Base-by-base conservation (phyloP, 2,329 filamentous ascomycete genomes). In the Paraconiothyrium sp. region DNA sequence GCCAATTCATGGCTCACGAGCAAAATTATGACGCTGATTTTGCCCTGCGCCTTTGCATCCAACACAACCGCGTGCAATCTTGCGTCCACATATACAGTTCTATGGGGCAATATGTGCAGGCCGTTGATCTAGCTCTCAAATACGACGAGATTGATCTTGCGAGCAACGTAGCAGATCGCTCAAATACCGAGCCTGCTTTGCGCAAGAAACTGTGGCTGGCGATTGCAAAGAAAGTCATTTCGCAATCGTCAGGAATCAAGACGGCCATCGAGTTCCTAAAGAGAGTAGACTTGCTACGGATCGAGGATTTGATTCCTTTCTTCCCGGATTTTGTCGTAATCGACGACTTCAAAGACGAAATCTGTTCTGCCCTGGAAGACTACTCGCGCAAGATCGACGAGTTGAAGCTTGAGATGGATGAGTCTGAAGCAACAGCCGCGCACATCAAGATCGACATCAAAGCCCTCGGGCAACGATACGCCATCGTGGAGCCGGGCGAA, bases 241-340 rank as follows among this genome's bases (percentile, higher is more conserved):
- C 89, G 1, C 89, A 94, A 65, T 91, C 89, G 7, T 90, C 91
- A 61, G 92, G 93, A 55, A 97, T 98, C 84, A 97, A 84, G 64
- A 77, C 80, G 1, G 95, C 95, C 2, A 97, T 99, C 68, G 92
- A 96, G 64, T 97, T 99, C 74, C 85, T 98, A 13, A 92, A 93
- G 69, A 90, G 93, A 10, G 97, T 94, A 76, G 93, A 97, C 63
- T 85, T 98, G 13, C 87, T 99, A 52, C 90, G 91, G 65, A 99
- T 99, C 66, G 95, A 99, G 80, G 95, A 99, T 73, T 82, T 99
- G 34, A 98, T 99, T 44, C 95, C 95, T 0, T 97, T 99, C 83
- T 99, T 99, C 81, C 95, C 95, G 0, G 95, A 99, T 77, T 99
- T 99, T 75, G 93, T 98, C 27, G 92, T 98, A 55, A 98, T 99